phyloP scores from a whole-genome alignment of 257 asterid species.

The Solanum paucissectum region DNA sequence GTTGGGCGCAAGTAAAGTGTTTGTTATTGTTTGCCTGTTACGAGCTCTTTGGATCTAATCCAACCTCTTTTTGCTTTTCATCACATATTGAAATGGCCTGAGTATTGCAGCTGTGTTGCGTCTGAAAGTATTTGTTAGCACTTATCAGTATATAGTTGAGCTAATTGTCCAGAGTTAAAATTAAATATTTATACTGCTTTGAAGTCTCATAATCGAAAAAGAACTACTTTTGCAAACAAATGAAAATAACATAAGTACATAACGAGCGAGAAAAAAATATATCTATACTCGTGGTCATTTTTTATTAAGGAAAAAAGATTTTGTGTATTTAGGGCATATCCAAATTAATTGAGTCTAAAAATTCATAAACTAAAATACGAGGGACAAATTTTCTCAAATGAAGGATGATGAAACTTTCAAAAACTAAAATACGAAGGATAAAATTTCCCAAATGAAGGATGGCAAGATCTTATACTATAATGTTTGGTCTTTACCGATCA shows the following conservation, averaged over 20 bases:
- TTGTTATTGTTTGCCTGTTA: neutral
- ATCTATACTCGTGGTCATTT: neutral
- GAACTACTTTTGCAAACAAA: neutral
- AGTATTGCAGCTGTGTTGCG: neutral
- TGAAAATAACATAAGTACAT: neutral
- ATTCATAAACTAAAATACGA: too few relatives aligned
- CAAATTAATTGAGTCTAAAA: neutral
- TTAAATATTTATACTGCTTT: neutral
- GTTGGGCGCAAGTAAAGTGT: neutral
- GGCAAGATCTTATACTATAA: neutral
- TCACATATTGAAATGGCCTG: neutral
- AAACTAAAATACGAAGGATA: neutral
- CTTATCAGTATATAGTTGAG: neutral
- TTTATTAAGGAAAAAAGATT: neutral
- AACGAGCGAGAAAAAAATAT: too few relatives aligned
- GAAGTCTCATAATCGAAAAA: neutral
- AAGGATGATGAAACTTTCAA: neutral
- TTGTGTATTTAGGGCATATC: neutral
- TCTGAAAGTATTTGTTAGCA: too few relatives aligned
- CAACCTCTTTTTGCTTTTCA: neutral
- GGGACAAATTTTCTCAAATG: too few relatives aligned
- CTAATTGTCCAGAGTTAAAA: too few relatives aligned
- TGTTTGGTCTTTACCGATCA: neutral
- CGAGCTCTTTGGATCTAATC: neutral
- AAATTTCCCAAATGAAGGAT: neutral